phyloP scores from a whole-genome alignment of 345 rosid species.

The Murraya koenigii region DNA sequence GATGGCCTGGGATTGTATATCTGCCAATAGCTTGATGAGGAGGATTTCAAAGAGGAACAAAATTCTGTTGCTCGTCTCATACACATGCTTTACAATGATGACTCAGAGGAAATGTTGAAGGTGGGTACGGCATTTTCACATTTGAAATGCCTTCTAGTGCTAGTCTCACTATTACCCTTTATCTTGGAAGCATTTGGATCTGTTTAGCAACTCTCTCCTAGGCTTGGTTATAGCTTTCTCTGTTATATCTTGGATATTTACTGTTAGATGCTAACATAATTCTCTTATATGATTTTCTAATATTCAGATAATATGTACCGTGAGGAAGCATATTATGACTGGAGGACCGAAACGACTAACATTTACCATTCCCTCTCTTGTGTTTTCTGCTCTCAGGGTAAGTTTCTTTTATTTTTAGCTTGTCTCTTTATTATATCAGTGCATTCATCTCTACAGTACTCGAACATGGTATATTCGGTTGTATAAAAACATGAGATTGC shows the following conservation, averaged over 20 bases:
- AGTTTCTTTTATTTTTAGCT: slow-evolving; percentile 13
- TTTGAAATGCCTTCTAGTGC: neutral
- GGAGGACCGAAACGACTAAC: slow-evolving; percentile 78
- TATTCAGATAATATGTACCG: slow-evolving; percentile 66
- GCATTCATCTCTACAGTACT: neutral
- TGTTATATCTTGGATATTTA: slow-evolving; percentile 1
- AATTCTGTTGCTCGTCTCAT: slow-evolving; percentile 85
- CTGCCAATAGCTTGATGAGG: slow-evolving; percentile 69
- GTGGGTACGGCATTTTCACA: slow-evolving; percentile 27
- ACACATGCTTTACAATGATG: slow-evolving; percentile 77
- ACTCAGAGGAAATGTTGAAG: slow-evolving; percentile 86
- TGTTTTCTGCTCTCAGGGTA: slow-evolving; percentile 79
- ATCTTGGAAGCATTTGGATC: neutral
- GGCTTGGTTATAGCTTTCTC: neutral
- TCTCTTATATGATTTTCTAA: neutral
- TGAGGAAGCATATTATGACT: slow-evolving; percentile 69
- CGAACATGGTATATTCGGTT: neutral
- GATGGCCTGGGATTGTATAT: neutral
- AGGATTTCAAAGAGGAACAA: slow-evolving; percentile 91
- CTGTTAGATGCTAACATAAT: neutral
- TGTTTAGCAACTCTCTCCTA: neutral
- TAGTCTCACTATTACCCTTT: neutral
- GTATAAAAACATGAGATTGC: neutral
- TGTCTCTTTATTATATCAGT: neutral
- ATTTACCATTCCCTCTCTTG: slow-evolving; percentile 72